Conservation (phyloP, 2,329 filamentous ascomycete species). For the Stagonosporopsis chrysanthemi region DNA sequence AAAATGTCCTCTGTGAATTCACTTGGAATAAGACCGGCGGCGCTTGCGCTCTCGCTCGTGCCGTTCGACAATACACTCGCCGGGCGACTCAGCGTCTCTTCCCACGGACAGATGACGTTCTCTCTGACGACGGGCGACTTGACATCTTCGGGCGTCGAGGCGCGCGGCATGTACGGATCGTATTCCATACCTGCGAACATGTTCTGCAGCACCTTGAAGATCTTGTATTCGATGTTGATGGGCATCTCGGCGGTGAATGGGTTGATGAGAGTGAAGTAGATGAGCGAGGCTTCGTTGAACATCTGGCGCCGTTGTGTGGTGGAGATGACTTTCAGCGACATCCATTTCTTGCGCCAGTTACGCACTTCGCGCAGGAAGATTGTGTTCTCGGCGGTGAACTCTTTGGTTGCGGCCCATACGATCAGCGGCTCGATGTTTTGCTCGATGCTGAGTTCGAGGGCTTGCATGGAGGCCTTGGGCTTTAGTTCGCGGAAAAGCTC, state of each 20-base stretch:
- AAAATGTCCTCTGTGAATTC: slow-evolving; percentile 47
- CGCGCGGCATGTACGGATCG: slow-evolving; percentile 46
- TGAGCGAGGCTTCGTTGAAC: slow-evolving; percentile 48
- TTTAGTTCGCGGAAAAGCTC: slow-evolving; percentile 40
- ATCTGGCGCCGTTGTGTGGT: slow-evolving; percentile 46
- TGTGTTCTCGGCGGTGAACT: slow-evolving; percentile 50
- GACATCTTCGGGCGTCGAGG: slow-evolving; percentile 32
- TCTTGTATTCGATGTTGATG: slow-evolving; percentile 51
- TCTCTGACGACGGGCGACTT: slow-evolving; percentile 35
- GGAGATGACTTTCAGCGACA: slow-evolving; percentile 32
- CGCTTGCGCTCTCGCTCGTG: slow-evolving; percentile 36
- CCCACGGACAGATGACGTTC: slow-evolving; percentile 50
- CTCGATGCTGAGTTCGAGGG: slow-evolving; percentile 46
- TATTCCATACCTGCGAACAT: slow-evolving; percentile 45
- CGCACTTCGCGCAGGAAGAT: slow-evolving; percentile 51
- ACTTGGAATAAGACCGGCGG: slow-evolving; percentile 42
- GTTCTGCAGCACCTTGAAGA: slow-evolving; percentile 46
- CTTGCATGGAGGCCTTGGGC: slow-evolving; percentile 47
- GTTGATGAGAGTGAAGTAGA: slow-evolving; percentile 50
- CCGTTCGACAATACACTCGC: slow-evolving; percentile 41
- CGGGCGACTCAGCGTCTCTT: slow-evolving; percentile 44
- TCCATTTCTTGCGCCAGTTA: slow-evolving; percentile 49
- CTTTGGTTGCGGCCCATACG: slow-evolving; percentile 45
- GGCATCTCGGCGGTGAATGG: slow-evolving; percentile 48
- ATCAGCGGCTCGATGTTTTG: slow-evolving; percentile 47